These are phyloP conservation scores for Trypanosomatidae sp. DNA, from an alignment of 208 protist genomes.

Conservation along the genomic window DNA sequence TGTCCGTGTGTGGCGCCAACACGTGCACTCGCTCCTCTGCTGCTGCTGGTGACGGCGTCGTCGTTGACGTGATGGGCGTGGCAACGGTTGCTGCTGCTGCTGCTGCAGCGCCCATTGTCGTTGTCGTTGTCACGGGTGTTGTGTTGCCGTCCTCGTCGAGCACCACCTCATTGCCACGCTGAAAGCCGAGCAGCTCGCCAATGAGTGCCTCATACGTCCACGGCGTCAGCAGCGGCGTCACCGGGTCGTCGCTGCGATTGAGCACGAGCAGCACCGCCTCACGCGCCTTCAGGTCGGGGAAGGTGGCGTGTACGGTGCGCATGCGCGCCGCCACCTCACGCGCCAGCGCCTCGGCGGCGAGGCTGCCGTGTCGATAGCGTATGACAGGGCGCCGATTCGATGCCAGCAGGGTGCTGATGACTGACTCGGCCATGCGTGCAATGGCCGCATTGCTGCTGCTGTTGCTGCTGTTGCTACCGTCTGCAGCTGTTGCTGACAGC, in stretches of 20 bases:
- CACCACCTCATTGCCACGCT: conserved; percentile 86
- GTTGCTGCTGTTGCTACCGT: no score
- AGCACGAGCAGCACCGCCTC: conserved; percentile 78
- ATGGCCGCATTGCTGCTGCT: conserved; percentile 23
- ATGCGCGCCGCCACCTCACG: conserved; percentile 62
- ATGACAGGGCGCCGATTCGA: conserved; percentile 76
- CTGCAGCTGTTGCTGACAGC: no score
- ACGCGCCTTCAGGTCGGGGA: conserved; percentile 69
- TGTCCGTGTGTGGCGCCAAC: conserved; percentile 80
- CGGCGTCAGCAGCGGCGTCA: conserved; percentile 95
- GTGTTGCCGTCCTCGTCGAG: conserved; percentile 53
- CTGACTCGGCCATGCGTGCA: conserved; percentile 52
- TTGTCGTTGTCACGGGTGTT: no score
- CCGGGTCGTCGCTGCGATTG: conserved; percentile 88
- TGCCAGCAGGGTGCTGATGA: conserved; percentile 77
- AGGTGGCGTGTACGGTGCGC: conserved; percentile 69
- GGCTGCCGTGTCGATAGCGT: conserved; percentile 58
- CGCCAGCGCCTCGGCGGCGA: conserved; percentile 59
- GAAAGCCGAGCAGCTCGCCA: conserved; percentile 94
- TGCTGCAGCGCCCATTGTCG: no score
- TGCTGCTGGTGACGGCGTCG: no score
- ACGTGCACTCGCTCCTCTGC: conserved; percentile 70
- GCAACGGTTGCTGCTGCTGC: conserved; percentile 37
- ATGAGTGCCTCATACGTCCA: conserved; percentile 99
- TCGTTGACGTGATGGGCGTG: no score